A percentile compares a stretch with the other conserved stretches of the same genome.
These are phyloP conservation scores for Mucor sp. DNA, from an alignment of 371 early-diverging fungal species.

Conservation along the genomic window DNA sequence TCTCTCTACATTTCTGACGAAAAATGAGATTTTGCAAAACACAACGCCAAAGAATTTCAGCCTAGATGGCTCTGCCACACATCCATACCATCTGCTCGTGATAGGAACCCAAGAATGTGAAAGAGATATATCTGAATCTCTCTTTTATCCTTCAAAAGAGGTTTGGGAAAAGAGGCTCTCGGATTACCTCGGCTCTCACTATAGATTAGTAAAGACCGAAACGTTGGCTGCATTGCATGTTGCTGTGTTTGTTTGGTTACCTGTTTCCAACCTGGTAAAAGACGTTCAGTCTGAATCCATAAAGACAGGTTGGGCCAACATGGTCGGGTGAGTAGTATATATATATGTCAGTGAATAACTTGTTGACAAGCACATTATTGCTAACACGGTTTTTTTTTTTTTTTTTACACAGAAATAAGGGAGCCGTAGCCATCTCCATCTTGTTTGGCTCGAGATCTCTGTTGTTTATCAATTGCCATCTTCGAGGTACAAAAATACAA, in stretches of 20 bases:
- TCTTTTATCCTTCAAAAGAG: constrained; percentile 64
- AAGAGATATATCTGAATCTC: constrained; percentile 59
- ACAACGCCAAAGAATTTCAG: constrained; percentile 1
- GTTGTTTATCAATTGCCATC: constrained; percentile 75
- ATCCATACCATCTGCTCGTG: constrained; percentile 67
- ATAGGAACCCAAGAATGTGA: constrained; percentile 82
- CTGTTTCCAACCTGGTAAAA: constrained; percentile 52
- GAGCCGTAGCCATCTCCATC: constrained; percentile 74
- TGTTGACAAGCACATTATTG: neutral
- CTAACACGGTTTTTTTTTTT: neutral
- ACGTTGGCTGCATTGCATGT: constrained; percentile 72
- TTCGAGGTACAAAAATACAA: constrained; percentile 57
- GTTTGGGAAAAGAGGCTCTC: constrained; percentile 62
- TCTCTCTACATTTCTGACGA: constrained; percentile 34
- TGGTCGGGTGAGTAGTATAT: constrained; percentile 42
- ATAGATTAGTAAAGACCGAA: constrained; percentile 59
- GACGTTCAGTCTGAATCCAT: constrained; percentile 39
- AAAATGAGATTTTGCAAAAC: constrained; percentile 9
- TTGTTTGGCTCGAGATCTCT: constrained; percentile 58
- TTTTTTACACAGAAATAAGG: constrained; percentile 68
- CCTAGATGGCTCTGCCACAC: constrained; percentile 22
- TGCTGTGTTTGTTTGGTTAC: constrained; percentile 68
- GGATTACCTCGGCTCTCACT: constrained; percentile 49
- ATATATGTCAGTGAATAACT: neutral
- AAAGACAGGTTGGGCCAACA: constrained; percentile 44